Evolutionary conservation across 23 red algal species (phyloP), one percentile per base, ranked within the genome.

Genomic region (Gracilariopsis chorda): DNA sequence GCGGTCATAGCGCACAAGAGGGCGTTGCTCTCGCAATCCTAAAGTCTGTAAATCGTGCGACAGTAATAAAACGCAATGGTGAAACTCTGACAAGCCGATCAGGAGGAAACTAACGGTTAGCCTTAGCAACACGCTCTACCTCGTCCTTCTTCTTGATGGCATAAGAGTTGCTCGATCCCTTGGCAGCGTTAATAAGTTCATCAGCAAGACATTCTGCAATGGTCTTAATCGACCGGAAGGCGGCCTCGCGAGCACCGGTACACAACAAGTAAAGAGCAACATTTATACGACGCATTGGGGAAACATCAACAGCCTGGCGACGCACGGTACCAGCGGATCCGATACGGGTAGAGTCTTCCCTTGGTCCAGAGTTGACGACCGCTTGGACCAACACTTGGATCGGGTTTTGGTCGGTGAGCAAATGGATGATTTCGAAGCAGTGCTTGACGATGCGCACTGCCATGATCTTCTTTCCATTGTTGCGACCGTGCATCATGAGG

Each of bases 141-240:
- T 99, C 97, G 32, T 99, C 97, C 84, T 99, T 99, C 90, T 99
- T 99, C 97, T 99, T 99, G 85, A 99, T 99, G 19, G 97, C 97
- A 58, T 95, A 99, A 0, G 97, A 99, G 46, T 99, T 99, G 48
- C 93, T 96, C 20, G 89, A 94, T 44, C 97, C 97, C 80, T 99
- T 99, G 5, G 97, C 91, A 51, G 97, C 97, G 43, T 99, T 99
- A 64, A 99, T 99, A 23, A 99, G 86, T 53, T 99, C 97, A 86
- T 99, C 97, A 28, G 97, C 97, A 40, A 99, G 48, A 60, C 97
- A 99, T 83, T 99, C 97, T 19, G 97, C 93, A 77, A 99, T 99
- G n/a, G 97, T 99, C 78, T 99, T 99, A 57, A 99, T 95, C 33
- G 93, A 95, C 19, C 97, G 93, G 86, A 99, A 99, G 29, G 97